Conservation (phyloP, 2,329 filamentous ascomycete genomes). For the Fusarium euwallaceae region DNA sequence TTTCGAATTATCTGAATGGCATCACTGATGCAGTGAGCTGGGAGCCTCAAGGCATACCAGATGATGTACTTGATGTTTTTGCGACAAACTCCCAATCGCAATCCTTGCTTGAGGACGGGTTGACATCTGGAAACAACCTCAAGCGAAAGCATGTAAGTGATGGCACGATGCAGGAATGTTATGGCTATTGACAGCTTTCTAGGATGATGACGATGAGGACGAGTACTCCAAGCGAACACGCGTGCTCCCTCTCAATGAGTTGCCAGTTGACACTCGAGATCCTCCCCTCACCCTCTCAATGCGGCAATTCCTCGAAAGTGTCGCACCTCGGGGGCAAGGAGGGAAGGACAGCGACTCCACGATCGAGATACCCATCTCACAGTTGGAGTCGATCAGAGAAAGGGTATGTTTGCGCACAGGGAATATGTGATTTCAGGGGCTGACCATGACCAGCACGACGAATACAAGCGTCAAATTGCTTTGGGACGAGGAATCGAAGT, state of each 20-base stretch:
- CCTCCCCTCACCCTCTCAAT: conserved; percentile 52
- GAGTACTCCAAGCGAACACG: conserved; percentile 50
- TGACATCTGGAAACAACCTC: conserved; percentile 48
- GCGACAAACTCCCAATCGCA: conserved; percentile 51
- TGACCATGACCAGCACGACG: conserved; percentile 47
- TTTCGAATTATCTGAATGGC: conserved; percentile 60
- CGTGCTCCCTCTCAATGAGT: conserved; percentile 37
- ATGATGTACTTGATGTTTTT: conserved; percentile 63
- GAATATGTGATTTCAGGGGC: not conserved
- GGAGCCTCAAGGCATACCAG: conserved; percentile 62
- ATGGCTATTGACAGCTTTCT: not conserved
- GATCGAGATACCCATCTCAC: conserved; percentile 48
- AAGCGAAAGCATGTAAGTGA: conserved; percentile 65
- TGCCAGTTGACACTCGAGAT: conserved; percentile 41
- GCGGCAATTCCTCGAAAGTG: conserved; percentile 46
- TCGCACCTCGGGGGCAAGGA: conserved; percentile 21
- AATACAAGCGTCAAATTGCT: conserved; percentile 45
- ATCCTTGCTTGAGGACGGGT: conserved; percentile 24
- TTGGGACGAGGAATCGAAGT: conserved; percentile 48
- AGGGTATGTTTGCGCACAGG: conserved; percentile 47
- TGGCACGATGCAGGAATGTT: not conserved
- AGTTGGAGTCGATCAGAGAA: conserved; percentile 56
- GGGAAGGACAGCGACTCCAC: conserved; percentile 36
- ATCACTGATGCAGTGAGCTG: conserved; percentile 56
- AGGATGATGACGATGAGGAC: conserved; percentile 51